Base-by-base conservation (phyloP, 345 rosid genomes). In the Citrus maxima region DNA sequence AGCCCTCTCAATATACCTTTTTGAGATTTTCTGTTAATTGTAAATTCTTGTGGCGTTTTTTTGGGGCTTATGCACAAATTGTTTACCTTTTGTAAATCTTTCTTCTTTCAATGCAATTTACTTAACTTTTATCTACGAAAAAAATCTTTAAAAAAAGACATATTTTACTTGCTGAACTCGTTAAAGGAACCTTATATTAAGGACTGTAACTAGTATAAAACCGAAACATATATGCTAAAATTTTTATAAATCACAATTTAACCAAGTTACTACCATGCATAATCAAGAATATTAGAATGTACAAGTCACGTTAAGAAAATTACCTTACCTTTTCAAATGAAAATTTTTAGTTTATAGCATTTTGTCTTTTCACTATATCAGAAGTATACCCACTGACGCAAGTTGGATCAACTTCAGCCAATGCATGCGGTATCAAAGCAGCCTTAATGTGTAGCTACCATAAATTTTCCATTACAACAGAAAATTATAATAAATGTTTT, bases 321-420 rank as follows among this genome's bases (percentile, higher is more conserved):
- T 72, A 75, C 67, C 40, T 77, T 86, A 93, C 98, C 99, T 92
- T 95, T 71, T 84, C 97, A 87, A 88, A 92, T 22, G 91, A 87
- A 84, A 93, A 85, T 80, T 82, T 89, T 75, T 95, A 97, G 77
- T 95, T 85, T 75, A 89, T 76, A 82, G 99, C 97, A 87, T 86
- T 88, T 60, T 92, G 79, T 3, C 87, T 91, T 61, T 95, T 95
- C 83, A 91, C 92, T 70, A 92, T 92, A 81, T 86, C 93, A 63
- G 99, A 92, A 81, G 93, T 89, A 88, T 93, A 88, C 69, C 98
- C 97, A 79, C 99, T 96, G 80, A 92, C 92, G 75, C 95, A 90
- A 63, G 95, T 92, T 59, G 99, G 99, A 91, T 93, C 99, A 84
- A 95, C 97, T 88, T 95, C 98, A 74, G 93, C 99, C 86, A 93